Conservation (phyloP, 805 yeast species). For the Kodamaea fukazawae region DNA sequence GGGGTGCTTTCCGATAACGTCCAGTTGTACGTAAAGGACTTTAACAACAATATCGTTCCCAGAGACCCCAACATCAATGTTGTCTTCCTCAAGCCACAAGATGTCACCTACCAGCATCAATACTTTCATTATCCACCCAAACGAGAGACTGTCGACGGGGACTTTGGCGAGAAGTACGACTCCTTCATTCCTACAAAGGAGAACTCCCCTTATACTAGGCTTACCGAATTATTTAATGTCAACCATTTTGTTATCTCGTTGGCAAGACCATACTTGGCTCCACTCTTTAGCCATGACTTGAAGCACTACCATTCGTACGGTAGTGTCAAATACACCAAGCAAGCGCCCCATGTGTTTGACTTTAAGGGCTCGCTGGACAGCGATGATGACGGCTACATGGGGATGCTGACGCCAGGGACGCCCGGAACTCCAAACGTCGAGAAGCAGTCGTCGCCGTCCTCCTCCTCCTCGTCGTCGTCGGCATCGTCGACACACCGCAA, state of each 20-base stretch:
- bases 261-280: slow-evolving; percentile 93
- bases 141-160: slow-evolving; percentile 11
- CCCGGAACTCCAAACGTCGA: slow-evolving; percentile 2
- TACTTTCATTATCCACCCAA: slow-evolving; percentile 28
- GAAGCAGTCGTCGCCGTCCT: not conserved
- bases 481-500: slow-evolving; percentile 17
- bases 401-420: not conserved
- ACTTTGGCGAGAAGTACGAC: slow-evolving; percentile 9
- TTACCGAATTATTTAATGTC: slow-evolving; percentile 91
- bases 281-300: slow-evolving; percentile 77
- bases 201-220: slow-evolving; percentile 71
- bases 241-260: slow-evolving; percentile 88
- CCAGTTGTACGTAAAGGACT: slow-evolving; percentile 55
- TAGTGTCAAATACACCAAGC: slow-evolving; percentile 21
- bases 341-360: slow-evolving; percentile 9
- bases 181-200: slow-evolving; percentile 25
- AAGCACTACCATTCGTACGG: slow-evolving; percentile 57
- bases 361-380: slow-evolving; percentile 7
- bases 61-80: slow-evolving; percentile 42
- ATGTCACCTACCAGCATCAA: slow-evolving; percentile 46
- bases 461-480: not conserved
- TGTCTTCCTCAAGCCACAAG: slow-evolving; percentile 43
- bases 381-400: slow-evolving; percentile 4
- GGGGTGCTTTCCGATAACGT: slow-evolving; percentile 61
- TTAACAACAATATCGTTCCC: slow-evolving; percentile 59